These are phyloP conservation scores for Botrytis squamosa DNA, from an alignment of 2,329 filamentous ascomycete genomes.

Conservation along the genomic window DNA sequence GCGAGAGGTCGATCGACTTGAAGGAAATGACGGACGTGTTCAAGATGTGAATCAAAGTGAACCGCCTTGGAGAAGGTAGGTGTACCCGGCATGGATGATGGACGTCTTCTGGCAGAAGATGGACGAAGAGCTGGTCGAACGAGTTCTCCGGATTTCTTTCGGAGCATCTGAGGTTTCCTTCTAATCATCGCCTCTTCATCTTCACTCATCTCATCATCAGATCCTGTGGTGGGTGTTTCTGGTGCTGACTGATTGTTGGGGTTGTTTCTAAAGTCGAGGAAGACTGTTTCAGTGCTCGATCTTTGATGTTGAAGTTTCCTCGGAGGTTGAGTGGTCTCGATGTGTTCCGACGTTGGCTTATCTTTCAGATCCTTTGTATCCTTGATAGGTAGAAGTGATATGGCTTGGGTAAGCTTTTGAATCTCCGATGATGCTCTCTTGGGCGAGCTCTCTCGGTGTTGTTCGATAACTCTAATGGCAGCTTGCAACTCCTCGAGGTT, in stretches of 20 bases:
- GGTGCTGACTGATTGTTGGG: constrained; percentile 41
- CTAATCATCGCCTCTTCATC: constrained; percentile 55
- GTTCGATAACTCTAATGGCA: constrained; percentile 76
- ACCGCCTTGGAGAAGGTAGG: constrained; percentile 95
- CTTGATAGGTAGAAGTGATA: constrained; percentile 41
- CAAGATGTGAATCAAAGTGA: constrained; percentile 96
- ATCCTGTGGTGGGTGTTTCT: constrained; percentile 51
- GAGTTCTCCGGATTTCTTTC: constrained; percentile 97
- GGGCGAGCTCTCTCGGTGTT: constrained; percentile 60
- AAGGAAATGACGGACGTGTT: constrained; percentile 93
- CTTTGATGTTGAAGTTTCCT: constrained; percentile 36
- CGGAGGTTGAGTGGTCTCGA: constrained; percentile 26
- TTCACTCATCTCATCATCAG: constrained; percentile 55
- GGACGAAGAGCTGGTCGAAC: constrained; percentile 87
- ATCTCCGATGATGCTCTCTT: constrained; percentile 33
- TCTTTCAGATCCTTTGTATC: constrained; percentile 36
- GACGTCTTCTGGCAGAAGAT: constrained; percentile 69
- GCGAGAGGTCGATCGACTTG: constrained; percentile 93
- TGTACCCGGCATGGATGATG: constrained; percentile 95
- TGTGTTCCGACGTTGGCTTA: constrained; percentile 25
- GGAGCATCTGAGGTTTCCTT: constrained; percentile 84
- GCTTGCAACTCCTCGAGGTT: constrained; percentile 65
- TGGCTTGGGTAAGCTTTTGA: constrained; percentile 31
- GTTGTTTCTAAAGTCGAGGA: constrained; percentile 37
- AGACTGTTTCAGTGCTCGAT: constrained; percentile 47